Conservation (phyloP, 2,329 filamentous ascomycete genomes). For the Penicillium palitans region DNA sequence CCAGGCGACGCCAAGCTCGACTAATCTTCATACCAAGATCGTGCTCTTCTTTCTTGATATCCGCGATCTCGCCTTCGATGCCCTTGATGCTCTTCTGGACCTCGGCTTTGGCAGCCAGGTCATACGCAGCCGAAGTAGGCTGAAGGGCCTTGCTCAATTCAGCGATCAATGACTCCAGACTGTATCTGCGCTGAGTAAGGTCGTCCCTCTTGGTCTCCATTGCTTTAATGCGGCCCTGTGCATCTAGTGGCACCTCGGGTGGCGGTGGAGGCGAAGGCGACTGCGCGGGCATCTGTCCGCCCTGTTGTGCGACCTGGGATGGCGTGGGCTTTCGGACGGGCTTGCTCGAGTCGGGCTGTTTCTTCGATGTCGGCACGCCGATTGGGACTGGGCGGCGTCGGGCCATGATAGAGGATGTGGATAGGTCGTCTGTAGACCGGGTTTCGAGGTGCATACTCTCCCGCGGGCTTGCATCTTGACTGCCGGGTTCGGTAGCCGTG, state of each 20-base stretch:
- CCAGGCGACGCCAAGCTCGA: constrained; percentile 71
- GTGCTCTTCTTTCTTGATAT: constrained; percentile 74
- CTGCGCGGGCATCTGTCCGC: constrained; percentile 22
- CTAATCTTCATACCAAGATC: constrained; percentile 75
- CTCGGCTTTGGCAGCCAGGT: constrained; percentile 59
- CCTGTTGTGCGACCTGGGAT: constrained; percentile 33
- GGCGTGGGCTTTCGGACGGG: constrained; percentile 46
- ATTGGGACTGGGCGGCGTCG: constrained; percentile 42
- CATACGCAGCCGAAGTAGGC: constrained; percentile 64
- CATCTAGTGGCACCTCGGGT: constrained; percentile 54
- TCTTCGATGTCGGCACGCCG: constrained; percentile 33
- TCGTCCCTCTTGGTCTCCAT: constrained; percentile 66
- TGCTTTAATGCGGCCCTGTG: constrained; percentile 64
- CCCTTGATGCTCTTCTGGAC: constrained; percentile 66
- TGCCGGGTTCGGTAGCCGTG: constrained; percentile 40
- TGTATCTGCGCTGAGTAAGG: constrained; percentile 66
- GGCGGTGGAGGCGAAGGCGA: constrained; percentile 58
- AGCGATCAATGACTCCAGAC: constrained; percentile 69
- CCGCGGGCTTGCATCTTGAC: constrained; percentile 39
- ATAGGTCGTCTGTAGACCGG: constrained; percentile 32
- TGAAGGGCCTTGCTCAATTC: constrained; percentile 80
- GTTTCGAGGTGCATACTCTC: constrained; percentile 34
- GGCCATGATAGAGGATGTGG: constrained; percentile 39
- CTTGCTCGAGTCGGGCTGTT: constrained; percentile 31
- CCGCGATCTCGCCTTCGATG: constrained; percentile 66